Evolutionary conservation across 768 basidiomycete species (phyloP), one percentile per base, ranked within the genome.

Genomic region (Porphyrellus cyaneotinctus): DNA sequence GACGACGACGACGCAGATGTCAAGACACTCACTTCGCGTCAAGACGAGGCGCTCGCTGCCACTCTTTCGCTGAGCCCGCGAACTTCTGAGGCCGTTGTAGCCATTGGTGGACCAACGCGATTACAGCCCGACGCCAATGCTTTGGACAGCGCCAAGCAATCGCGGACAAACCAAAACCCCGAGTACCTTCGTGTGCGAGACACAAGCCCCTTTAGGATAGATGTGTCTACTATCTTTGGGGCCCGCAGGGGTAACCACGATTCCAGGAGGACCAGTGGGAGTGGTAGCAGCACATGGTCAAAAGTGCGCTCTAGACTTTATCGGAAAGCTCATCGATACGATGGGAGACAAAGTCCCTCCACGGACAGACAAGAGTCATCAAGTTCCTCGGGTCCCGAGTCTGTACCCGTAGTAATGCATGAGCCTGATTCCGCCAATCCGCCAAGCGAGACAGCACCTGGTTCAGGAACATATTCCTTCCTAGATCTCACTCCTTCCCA

Each of bases 181-280:
- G 51, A 60, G 43, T 66, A 72, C 43, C 69, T 78, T 36, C 62
- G 62, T 47, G 69, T 78, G 32, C 71, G 71, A 22, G 60, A 66
- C 46, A 68, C 70, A n/a, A 79, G 76, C 63, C 78, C 80, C 4
- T 80, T 80, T 62, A 68, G 64, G 32, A 64, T 80, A 35, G 75
- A 78, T 28, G 73, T 79, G 42, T 58, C 63, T 30, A 51, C 64
- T 55, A 57, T 71, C 22, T 56, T 69, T 23, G 60, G 60, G 39
- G 12, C 52, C 26, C 50, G 53, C 52, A 60, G 44, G 53, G 49
- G 51, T 18, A 47, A 43, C 28, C 58, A 54, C 44, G 58, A 64
- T 42, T 64, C 64, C 15, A 56, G 53, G 55, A 49, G 60, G 39
- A 61, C 61, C 17, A 60, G 61, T 36, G 58, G 57, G 47, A 64